These are phyloP conservation scores for Cymbopogon flexuosus DNA, from an alignment of 202 grass and related monocot genomes.

Conservation along the genomic window DNA sequence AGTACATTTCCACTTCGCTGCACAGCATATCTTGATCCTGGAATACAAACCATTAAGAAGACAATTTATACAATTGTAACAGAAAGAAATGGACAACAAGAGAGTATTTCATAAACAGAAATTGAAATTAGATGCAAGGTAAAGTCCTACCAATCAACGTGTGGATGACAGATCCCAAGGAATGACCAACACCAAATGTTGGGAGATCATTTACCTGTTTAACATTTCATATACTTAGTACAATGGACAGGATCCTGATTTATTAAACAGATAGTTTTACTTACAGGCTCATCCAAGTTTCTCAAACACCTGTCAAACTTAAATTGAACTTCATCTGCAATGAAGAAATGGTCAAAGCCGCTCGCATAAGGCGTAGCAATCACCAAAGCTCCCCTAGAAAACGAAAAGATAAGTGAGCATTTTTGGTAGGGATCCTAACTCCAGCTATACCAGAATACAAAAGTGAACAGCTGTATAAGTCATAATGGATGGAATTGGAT, in stretches of 20 bases:
- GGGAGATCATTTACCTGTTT: constrained; percentile 77
- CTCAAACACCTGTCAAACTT: constrained; percentile 94
- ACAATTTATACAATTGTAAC: constrained; percentile 14
- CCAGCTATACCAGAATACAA: neutral
- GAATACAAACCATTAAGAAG: neutral
- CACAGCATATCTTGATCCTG: constrained; percentile 93
- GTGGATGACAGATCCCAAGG: constrained; percentile 84
- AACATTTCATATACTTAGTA: constrained; percentile 23
- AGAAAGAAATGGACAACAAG: neutral
- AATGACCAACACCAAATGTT: constrained; percentile 90
- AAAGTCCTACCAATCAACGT: constrained; percentile 69
- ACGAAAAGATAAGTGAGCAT: constrained; percentile 9
- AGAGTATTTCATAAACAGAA: neutral
- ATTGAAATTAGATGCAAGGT: neutral
- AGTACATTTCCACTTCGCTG: constrained; percentile 82
- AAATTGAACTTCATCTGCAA: constrained; percentile 84
- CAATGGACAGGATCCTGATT: neutral
- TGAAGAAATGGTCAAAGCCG: constrained; percentile 96
- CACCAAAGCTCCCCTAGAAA: constrained; percentile 80
- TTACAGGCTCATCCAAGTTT: constrained; percentile 67
- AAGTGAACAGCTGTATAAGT: neutral
- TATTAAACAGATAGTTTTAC: constrained; percentile 24
- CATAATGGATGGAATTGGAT: neutral
- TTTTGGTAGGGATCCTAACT: neutral
- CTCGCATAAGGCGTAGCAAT: constrained; percentile 87